These are phyloP conservation scores for Pichia cactophila DNA, from an alignment of 1,139 yeast genomes.

Conservation along the genomic window DNA sequence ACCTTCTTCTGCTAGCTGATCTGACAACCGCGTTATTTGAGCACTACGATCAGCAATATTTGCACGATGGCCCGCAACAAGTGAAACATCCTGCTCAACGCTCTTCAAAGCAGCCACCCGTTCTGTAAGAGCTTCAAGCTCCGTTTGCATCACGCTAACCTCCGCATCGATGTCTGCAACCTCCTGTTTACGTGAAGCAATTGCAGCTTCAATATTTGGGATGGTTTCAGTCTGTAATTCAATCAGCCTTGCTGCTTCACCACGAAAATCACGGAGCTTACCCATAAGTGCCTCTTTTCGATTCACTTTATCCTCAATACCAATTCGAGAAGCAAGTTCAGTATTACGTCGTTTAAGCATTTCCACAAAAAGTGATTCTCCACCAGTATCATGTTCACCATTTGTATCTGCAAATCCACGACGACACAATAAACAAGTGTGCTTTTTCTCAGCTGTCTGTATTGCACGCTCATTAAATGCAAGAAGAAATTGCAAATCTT, in stretches of 20 bases:
- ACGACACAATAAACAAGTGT: slow-evolving; percentile 60
- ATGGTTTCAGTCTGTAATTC: slow-evolving; percentile 1
- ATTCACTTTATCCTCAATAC: slow-evolving; percentile 17
- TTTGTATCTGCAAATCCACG: slow-evolving; percentile 42
- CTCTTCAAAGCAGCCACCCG: slow-evolving; percentile 4
- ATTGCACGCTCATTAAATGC: slow-evolving; percentile 60
- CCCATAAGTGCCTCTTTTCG: slow-evolving; percentile 21
- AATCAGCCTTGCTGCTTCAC: slow-evolving; percentile 14
- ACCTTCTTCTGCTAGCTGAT: slow-evolving; percentile 9
- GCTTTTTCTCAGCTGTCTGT: slow-evolving; percentile 46
- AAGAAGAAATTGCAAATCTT: slow-evolving; percentile 57
- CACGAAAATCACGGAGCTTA: slow-evolving; percentile 17
- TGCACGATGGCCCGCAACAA: neutral
- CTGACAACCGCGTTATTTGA: slow-evolving; percentile 8
- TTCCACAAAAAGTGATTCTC: slow-evolving; percentile 19
- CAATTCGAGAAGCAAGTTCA: slow-evolving; percentile 20
- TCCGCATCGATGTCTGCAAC: slow-evolving; percentile 1
- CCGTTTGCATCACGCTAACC: slow-evolving; percentile 1
- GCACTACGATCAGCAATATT: slow-evolving; percentile 9
- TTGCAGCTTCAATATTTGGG: neutral
- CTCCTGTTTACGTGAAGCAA: neutral
- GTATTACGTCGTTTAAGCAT: slow-evolving; percentile 14
- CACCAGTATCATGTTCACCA: slow-evolving; percentile 5
- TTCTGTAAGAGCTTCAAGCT: neutral
- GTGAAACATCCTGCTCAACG: slow-evolving; percentile 8